phyloP scores from a whole-genome alignment of 2,329 filamentous ascomycete species.

The Ceratocystis albifundus region DNA sequence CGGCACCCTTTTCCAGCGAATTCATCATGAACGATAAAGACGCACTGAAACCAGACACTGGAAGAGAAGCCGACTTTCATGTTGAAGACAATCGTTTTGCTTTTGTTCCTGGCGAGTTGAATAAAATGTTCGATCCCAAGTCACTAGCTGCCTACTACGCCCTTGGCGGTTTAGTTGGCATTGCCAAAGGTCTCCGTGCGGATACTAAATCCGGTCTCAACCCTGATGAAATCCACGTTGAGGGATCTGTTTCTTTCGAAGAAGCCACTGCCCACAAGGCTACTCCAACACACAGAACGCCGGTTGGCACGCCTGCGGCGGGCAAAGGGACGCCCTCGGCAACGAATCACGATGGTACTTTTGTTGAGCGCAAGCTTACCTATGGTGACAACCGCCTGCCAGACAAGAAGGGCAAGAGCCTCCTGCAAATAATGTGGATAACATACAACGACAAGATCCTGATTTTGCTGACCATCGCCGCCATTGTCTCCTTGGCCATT shows the following conservation, averaged over 20 bases:
- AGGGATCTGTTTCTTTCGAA: constrained; percentile 58
- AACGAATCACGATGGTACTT: constrained; percentile 31
- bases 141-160: constrained; percentile 70
- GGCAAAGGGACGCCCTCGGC: constrained; percentile 21
- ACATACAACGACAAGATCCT: constrained; percentile 76
- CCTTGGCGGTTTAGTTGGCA: constrained; percentile 62
- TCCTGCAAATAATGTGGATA: constrained; percentile 66
- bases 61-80: constrained; percentile 63
- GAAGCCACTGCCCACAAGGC: constrained; percentile 42
- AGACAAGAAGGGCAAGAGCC: constrained; percentile 60
- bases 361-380: constrained; percentile 55
- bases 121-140: constrained; percentile 83
- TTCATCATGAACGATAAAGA: constrained; percentile 53
- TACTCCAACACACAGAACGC: background rate
- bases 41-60: constrained; percentile 63
- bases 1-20: constrained; percentile 36
- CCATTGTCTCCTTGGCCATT: constrained; percentile 59
- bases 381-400: constrained; percentile 63
- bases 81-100: constrained; percentile 75
- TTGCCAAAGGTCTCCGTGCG: constrained; percentile 67
- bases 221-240: constrained; percentile 56
- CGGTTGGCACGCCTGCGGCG: constrained; percentile 17
- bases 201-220: constrained; percentile 65
- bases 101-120: constrained; percentile 70
- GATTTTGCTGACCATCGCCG: constrained; percentile 58